Evolutionary conservation across 495 filamentous ascomycete genomes (phyloP), one percentile per base, ranked within the genome.

Genomic region (Hypoxylon fragiforme): DNA sequence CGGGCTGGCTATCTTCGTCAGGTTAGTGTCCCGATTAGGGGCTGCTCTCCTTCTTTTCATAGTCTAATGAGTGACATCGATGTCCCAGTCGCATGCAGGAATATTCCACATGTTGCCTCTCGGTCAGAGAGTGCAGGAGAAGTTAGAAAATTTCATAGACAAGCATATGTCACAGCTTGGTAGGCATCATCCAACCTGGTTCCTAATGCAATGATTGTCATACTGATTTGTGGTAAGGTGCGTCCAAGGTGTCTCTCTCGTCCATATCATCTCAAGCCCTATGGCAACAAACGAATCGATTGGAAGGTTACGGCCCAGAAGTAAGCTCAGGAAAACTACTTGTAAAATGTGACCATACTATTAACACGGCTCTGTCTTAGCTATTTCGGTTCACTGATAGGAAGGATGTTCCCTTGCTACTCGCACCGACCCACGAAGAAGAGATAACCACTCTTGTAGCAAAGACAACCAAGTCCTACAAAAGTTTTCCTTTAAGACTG

Each of bases 371-470:
- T 20, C 39, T 18, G 26, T 40, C 51, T 20, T 44, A 96, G 86
- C 75, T 97, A 14, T 95, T 97, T 65, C 80, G 79, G 30, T 81
- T 98, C 37, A 74, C 79, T 16, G 92, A 97, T 67, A 81, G 92
- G 31, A 94, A 87, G 69, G 83, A 87, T 18, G 74, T 81, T 11
- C 79, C 81, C 13, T 90, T 86, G 49, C 71, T 98, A 19, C 80
- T 98, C 13, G 86, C 94, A 2, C 94, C 94, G 1, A 98, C 94
- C 0, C 95, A 98, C 57, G 94, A 98, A 62, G 94, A 98, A 67
- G 94, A 98, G 65, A 91, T 98, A 48, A 98, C 94, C 0, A 69
- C 81, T 0, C 77, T 97, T 9, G 87, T 95, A 2, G 82, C 82
- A 1, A 80, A 77, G 39, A 77, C 85, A 16, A 77, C 90, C n/a